A percentile compares a stretch with the other conserved stretches of the same genome.
These are phyloP conservation scores for Tuber umbilicatum DNA, from an alignment of 495 filamentous ascomycete species.

Conservation along the genomic window DNA sequence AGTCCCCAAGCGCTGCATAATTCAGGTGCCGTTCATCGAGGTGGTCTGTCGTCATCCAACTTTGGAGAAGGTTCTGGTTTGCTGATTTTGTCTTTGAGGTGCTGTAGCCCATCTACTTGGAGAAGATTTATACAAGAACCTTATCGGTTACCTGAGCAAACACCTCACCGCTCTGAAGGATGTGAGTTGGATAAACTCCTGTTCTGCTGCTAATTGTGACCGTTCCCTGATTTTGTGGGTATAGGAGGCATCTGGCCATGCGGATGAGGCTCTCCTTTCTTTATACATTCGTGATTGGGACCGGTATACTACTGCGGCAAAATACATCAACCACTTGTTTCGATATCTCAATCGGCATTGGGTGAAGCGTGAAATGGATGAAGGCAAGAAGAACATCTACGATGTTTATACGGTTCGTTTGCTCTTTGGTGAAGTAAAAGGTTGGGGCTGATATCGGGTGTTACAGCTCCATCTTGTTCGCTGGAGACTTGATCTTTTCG, in stretches of 20 bases:
- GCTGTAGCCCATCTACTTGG: conserved; percentile 77
- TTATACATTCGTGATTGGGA: conserved; percentile 98
- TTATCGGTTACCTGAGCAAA: conserved; percentile 71
- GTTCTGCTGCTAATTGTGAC: neutral
- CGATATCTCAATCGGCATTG: conserved; percentile 95
- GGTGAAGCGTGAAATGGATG: conserved; percentile 98
- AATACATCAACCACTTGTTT: conserved; percentile 96
- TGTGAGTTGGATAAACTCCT: conserved; percentile 17
- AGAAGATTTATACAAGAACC: conserved; percentile 89
- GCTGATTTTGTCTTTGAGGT: conserved; percentile 15
- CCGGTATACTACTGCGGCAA: conserved; percentile 87
- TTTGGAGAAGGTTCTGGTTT: conserved; percentile 37
- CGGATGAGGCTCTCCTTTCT: conserved; percentile 81
- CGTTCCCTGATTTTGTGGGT: conserved; percentile 34
- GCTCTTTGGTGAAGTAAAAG: neutral
- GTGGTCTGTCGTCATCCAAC: conserved; percentile 52
- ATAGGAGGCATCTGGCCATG: conserved; percentile 63
- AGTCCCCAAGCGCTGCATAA: conserved; percentile 37
- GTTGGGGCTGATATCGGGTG: conserved; percentile 5
- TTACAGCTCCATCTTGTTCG: conserved; percentile 71
- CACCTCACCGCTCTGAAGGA: conserved; percentile 60
- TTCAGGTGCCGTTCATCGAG: conserved; percentile 60
- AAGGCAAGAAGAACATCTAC: conserved; percentile 97
- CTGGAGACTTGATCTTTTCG: conserved; percentile 89
- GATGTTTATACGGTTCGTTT: conserved; percentile 74